These are phyloP conservation scores for Pestalotiopsis sp. DNA, from an alignment of 2,329 filamentous ascomycete genomes.

Conservation along the genomic window DNA sequence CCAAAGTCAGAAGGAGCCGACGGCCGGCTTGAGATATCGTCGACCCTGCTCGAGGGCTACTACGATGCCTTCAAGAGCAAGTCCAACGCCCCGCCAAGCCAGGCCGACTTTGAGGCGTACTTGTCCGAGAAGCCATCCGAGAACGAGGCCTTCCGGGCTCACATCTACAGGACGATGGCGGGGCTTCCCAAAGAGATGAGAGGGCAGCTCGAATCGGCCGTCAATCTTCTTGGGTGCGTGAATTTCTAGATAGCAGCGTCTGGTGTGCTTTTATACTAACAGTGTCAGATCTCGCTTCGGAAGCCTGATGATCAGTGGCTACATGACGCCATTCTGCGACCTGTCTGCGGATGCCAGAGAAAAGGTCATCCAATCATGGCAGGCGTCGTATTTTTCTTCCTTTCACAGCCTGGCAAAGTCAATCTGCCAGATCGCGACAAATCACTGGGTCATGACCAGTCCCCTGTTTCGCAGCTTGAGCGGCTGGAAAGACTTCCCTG, in stretches of 20 bases:
- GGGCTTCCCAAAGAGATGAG: constrained; percentile 1
- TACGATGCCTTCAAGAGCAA: constrained; percentile 24
- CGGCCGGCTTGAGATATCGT: constrained; percentile 29
- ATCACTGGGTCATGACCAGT: constrained; percentile 48
- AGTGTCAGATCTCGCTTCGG: constrained; percentile 49
- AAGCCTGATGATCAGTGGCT: constrained; percentile 54
- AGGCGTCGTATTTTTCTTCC: constrained; percentile 46
- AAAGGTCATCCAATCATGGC: constrained; percentile 51
- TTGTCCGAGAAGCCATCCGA: constrained; percentile 42
- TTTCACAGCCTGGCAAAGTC: constrained; percentile 47
- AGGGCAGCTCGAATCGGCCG: constrained; percentile 5
- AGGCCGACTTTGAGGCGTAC: constrained; percentile 37
- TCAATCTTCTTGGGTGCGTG: constrained; percentile 12
- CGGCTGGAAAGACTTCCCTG: constrained; percentile 47
- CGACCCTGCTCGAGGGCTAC: constrained; percentile 38
- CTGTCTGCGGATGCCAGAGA: constrained; percentile 51
- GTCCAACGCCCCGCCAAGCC: constrained; percentile 21
- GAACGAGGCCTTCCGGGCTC: constrained; percentile 44
- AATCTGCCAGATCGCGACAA: constrained; percentile 44
- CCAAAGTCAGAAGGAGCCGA: constrained; percentile 18
- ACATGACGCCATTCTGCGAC: constrained; percentile 49
- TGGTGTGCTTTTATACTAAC: not conserved
- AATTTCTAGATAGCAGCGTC: too few relatives aligned
- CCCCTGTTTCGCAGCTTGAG: constrained; percentile 44
- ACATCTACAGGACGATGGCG: constrained; percentile 32